Evolutionary conservation across 306 rosid species (phyloP).

Genomic region (Acacia crassicarpa): DNA sequence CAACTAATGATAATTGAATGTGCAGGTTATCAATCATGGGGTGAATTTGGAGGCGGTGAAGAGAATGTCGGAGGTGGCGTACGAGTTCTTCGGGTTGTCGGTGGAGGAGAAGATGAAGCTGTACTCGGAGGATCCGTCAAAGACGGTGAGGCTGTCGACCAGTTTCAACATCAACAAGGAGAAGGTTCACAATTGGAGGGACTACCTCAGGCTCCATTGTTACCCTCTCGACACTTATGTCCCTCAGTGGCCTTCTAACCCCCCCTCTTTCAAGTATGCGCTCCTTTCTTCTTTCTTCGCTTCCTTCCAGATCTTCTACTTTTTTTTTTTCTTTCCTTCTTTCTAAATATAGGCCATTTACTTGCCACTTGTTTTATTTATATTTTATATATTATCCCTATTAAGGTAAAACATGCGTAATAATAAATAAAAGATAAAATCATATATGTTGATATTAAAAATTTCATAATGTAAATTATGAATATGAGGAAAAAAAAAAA

Average conservation of each 20-base stretch:
- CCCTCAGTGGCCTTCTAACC: too few relatives aligned
- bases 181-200: slow-evolving; percentile 87
- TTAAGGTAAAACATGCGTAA: too few relatives aligned
- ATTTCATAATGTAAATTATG: too few relatives aligned
- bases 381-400: too few relatives aligned
- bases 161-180: slow-evolving; percentile 83
- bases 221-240: slow-evolving; percentile 27
- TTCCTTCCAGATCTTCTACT: too few relatives aligned
- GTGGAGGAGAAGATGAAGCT: slow-evolving; percentile 85
- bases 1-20: neutral
- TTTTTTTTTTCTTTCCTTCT: too few relatives aligned
- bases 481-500: too few relatives aligned
- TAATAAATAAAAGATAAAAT: too few relatives aligned
- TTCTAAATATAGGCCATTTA: too few relatives aligned
- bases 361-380: too few relatives aligned
- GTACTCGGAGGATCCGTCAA: slow-evolving; percentile 85
- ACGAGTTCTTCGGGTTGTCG: slow-evolving; percentile 62
- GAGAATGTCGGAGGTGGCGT: slow-evolving; percentile 51
- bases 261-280: slow-evolving; percentile 7
- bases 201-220: slow-evolving; percentile 89
- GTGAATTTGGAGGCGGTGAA: slow-evolving; percentile 52
- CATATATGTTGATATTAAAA: too few relatives aligned
- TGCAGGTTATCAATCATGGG: slow-evolving; percentile 77
- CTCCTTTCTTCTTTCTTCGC: too few relatives aligned
- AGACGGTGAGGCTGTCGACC: slow-evolving; percentile 73